Base-by-base conservation (phyloP, 2,329 filamentous ascomycete genomes). In the Fusarium equiseti region DNA sequence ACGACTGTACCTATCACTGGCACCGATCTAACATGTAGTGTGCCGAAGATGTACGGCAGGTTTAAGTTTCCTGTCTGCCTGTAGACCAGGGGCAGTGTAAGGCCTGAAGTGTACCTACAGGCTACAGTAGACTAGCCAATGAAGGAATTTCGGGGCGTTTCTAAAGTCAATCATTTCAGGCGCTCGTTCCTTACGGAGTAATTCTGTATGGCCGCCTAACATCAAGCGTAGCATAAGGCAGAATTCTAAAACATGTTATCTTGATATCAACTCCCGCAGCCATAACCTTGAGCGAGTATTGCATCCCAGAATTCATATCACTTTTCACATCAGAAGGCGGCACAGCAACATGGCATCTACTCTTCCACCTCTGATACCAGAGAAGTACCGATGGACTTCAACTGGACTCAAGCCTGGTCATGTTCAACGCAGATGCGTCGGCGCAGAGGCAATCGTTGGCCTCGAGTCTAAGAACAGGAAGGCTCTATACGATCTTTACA, bases 301-400 rank as follows among this genome's bases (percentile, higher is more conserved):
- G 0, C 1, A 38, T 2, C 35, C 3, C 18, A 12, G 10, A 6
- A 12, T 7, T 4, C 3, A 38, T 12, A n/a, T 4, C 35, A 38
- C 35, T n/a, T 38, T 38, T 4, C 9, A 12, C n/a, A 7, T n/a
- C 3, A 11, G 18, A 38, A 38, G 12, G 3, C 35, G 6, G 18
- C 10, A 38, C 6, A 38, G 0, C 10, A 38, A 38, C 18, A 38
- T 38, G 35, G 10, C 46, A 16, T 51, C 31, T 12, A 18, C 8
- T 1, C 13, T 51, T 8, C 48, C 48, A 2, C 48, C 31, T 18
- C 24, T 51, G 0, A 12, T 35, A 51, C 48, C 48, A n/a, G 48
- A 16, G 8, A 31, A 24, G 9, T 51, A 51, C 48, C 32, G 48
- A 51, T 51, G 48, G 48, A 13, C 8, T 12, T 32, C 48, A 0